Conservation (phyloP, 352 stramenopile species). For the Pythium scleroteichum region DNA sequence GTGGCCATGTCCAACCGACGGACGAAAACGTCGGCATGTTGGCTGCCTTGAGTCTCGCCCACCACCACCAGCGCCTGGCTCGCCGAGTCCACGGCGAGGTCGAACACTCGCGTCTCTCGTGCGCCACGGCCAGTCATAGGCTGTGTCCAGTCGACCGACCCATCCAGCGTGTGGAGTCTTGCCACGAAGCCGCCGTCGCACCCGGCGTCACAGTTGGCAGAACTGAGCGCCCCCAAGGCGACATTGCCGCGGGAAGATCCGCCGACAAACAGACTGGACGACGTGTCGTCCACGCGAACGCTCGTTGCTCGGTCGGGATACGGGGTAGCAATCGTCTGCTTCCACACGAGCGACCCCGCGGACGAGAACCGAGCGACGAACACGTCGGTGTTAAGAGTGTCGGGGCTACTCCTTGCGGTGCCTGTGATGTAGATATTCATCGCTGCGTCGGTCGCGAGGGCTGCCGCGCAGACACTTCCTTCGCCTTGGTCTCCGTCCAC, state of each 20-base stretch:
- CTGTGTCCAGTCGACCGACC: constrained; percentile 7
- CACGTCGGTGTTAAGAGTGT: neutral
- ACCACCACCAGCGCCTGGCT: constrained; percentile 20
- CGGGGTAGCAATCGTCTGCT: constrained; percentile 13
- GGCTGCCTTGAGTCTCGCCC: constrained; percentile 25
- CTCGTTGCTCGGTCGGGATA: constrained; percentile 9
- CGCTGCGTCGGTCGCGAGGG: constrained; percentile 9
- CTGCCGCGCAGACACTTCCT: neutral
- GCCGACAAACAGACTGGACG: constrained; percentile 7
- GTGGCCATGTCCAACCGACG: constrained; percentile 17
- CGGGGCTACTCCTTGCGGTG: neutral
- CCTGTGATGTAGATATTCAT: constrained; percentile 15
- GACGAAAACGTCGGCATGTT: constrained; percentile 33
- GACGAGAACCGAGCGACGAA: constrained; percentile 13
- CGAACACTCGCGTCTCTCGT: constrained; percentile 26
- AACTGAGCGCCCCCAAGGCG: neutral
- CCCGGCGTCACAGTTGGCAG: neutral
- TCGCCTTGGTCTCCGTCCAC: neutral
- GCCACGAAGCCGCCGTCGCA: constrained; percentile 21
- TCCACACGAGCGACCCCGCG: constrained; percentile 7
- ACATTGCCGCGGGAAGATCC: constrained; percentile 14
- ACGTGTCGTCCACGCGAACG: neutral
- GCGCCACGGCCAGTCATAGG: neutral
- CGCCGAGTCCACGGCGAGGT: constrained; percentile 15
- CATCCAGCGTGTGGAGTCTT: constrained; percentile 1